phyloP scores from a whole-genome alignment of 495 filamentous ascomycete genomes.

The Penicillium tannophilum region DNA sequence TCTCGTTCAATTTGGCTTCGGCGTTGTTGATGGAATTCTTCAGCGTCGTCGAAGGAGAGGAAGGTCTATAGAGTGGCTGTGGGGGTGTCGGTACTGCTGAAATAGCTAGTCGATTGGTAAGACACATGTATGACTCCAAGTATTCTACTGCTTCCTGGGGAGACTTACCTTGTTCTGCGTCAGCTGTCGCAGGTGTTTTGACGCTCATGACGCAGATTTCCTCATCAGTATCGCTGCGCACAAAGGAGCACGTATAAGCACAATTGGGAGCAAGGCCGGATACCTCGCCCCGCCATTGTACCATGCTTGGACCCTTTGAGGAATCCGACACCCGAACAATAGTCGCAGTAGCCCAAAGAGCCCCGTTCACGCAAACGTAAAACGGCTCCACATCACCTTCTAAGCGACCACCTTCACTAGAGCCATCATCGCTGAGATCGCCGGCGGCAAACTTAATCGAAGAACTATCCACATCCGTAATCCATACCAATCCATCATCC shows the following conservation, averaged over 20 bases:
- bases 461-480: slow-evolving; percentile 78
- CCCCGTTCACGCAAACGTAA: slow-evolving; percentile 85
- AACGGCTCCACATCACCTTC: slow-evolving; percentile 70
- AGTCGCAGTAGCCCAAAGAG: slow-evolving; percentile 80
- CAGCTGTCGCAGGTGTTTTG: slow-evolving; percentile 73
- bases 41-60: slow-evolving; percentile 87
- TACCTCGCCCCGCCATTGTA: slow-evolving; percentile 78
- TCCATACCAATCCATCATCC: slow-evolving; percentile 81
- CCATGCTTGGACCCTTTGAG: slow-evolving; percentile 54
- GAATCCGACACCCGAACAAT: slow-evolving; percentile 57
- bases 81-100: slow-evolving; percentile 45
- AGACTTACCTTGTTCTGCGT: slow-evolving; percentile 61
- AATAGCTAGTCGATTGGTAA: slow-evolving; percentile 33
- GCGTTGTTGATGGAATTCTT: slow-evolving; percentile 83
- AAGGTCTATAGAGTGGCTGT: slow-evolving; percentile 69
- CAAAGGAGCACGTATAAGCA: slow-evolving; percentile 83
- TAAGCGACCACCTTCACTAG: slow-evolving; percentile 36
- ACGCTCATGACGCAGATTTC: slow-evolving; percentile 78
- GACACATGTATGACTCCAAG: neutral
- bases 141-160: neutral
- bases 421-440: slow-evolving; percentile 56
- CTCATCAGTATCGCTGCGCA: slow-evolving; percentile 70
- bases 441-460: slow-evolving; percentile 82
- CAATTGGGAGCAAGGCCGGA: slow-evolving; percentile 84
- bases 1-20: slow-evolving; percentile 75